Percentiles rank a stretch among this genome's conserved stretches.
These are phyloP conservation scores for Mycena rebaudengoi DNA, from an alignment of 768 basidiomycete species.

Conservation along the genomic window DNA sequence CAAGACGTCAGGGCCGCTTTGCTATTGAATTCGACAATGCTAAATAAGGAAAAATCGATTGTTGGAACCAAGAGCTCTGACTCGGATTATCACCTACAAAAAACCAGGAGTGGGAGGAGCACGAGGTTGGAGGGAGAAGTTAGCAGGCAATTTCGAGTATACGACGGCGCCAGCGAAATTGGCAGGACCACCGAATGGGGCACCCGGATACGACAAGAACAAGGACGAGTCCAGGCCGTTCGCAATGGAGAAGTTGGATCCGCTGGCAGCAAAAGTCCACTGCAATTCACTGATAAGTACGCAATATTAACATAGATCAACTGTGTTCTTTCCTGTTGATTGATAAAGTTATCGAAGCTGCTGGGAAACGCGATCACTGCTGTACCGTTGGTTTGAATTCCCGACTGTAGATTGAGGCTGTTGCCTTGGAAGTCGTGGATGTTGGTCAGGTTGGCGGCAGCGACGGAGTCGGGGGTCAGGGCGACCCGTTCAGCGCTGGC, in stretches of 20 bases:
- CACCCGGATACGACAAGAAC: not conserved
- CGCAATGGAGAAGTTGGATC: not conserved
- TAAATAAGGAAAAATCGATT: not conserved
- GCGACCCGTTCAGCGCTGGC: too few species aligned
- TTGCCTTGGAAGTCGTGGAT: too few species aligned
- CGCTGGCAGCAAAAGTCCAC: not conserved
- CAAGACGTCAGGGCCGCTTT: not conserved
- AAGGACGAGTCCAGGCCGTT: not conserved
- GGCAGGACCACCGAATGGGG: not conserved
- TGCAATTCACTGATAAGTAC: not conserved
- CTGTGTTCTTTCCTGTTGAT: not conserved
- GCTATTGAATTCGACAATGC: not conserved
- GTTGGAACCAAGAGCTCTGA: not conserved
- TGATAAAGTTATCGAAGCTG: too few species aligned
- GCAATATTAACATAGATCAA: not conserved
- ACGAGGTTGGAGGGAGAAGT: not conserved
- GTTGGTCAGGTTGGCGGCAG: too few species aligned
- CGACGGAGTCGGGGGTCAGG: too few species aligned
- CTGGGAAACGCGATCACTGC: too few species aligned
- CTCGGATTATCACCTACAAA: not conserved
- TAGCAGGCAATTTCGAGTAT: not conserved
- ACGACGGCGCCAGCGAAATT: not conserved
- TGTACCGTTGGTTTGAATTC: too few species aligned
- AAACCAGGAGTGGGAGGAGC: not conserved
- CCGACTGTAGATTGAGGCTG: too few species aligned